Evolutionary conservation across 106 monocot genomes (phyloP), one percentile per base, ranked within the genome.

Genomic region (Agapanthus africanus): DNA sequence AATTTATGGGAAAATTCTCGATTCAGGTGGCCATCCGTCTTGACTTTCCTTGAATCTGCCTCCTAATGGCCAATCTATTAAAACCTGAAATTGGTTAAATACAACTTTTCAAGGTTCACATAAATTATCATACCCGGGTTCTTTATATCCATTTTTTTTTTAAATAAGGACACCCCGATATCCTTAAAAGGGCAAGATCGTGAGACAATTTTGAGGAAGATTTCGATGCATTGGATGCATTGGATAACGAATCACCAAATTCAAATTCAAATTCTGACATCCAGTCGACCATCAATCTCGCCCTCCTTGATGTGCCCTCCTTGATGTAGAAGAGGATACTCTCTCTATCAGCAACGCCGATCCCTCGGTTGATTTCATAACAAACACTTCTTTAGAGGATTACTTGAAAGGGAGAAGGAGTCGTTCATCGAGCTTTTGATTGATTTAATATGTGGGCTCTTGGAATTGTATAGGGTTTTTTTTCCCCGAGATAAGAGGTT

Each of bases 231-330:
- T 85, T n/a, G n/a, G n/a, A n/a, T n/a, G n/a, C n/a, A n/a, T n/a
- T 88, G 5, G 72, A 75, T 15, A 83, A 75, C 59, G 51, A 52
- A 31, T 28, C 54, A 47, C 21, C 18, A 46, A n/a, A n/a, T n/a
- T 76, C 59, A 11, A n/a, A n/a, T n/a, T n/a, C n/a, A n/a, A 62
- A 77, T 54, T 50, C 69, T 13, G 75, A 82, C 47, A 79, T 97
- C 34, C 88, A 84, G 49, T 97, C 95, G 18, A 79, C 88, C 39
- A 88, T 97, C 0, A 87, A 86, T 73, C 81, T 97, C 16, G 95
- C 95, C 8, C 54, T n/a, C n/a, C n/a, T n/a, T n/a, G n/a, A n/a
- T n/a, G n/a, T n/a, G n/a, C n/a, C n/a, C n/a, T 97, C 47, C 90
- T 85, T 21, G 91, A 82, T 37, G 28, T 85, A 37, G 81, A 95